Percentiles rank a stretch among this genome's conserved stretches.
Conservation (phyloP, 2,329 filamentous ascomycete genomes). For the Aspergillus sp. region DNA sequence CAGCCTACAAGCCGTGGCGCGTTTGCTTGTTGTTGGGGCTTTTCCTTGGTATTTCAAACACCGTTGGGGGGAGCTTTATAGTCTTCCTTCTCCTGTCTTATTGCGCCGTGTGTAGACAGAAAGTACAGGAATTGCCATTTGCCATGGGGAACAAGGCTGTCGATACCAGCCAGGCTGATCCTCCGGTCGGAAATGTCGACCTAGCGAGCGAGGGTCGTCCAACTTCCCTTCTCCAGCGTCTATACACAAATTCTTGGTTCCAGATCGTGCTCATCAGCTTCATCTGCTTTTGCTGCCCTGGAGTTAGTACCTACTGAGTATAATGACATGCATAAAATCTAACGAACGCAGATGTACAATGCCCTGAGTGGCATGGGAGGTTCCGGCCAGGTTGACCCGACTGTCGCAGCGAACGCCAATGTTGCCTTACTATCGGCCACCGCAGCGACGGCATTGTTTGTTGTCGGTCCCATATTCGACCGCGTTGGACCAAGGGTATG, state of each 20-base stretch:
- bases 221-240: not conserved
- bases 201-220: not conserved
- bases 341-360: constrained; percentile 46
- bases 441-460: constrained; percentile 43
- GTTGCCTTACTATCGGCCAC: constrained; percentile 45
- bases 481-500: constrained; percentile 43
- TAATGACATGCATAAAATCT: not conserved
- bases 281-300: constrained; percentile 50
- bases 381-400: constrained; percentile 46
- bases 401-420: constrained; percentile 47
- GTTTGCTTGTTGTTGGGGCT: no score
- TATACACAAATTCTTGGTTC: constrained; percentile 41
- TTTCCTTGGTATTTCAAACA: no score
- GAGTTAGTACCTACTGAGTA: constrained; percentile 10
- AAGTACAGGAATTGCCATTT: not conserved
- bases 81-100: no score
- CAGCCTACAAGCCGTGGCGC: no score
- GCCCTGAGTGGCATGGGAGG: constrained; percentile 46
- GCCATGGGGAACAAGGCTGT: not conserved
- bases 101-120: no score
- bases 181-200: not conserved
- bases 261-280: constrained; percentile 50
- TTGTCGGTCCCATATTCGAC: constrained; percentile 46
- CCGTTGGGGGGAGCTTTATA: no score
- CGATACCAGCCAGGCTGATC: not conserved